These are phyloP conservation scores for Colletotrichum spaethianum DNA, from an alignment of 2,329 filamentous ascomycete species.

Conservation along the genomic window DNA sequence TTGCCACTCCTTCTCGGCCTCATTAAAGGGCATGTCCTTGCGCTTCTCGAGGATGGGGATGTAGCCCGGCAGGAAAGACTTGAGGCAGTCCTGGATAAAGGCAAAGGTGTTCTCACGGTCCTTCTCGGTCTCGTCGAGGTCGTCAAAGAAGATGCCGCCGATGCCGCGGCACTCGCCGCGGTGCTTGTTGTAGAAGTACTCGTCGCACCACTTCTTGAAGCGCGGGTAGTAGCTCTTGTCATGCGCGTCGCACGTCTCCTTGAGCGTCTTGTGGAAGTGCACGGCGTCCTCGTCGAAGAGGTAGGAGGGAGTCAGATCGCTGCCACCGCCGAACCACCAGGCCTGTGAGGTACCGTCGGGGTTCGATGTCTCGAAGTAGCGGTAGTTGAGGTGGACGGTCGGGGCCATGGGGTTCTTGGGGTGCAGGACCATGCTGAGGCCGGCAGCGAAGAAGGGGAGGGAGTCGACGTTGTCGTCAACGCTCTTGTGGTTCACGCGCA, in stretches of 20 bases:
- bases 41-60: constrained; percentile 88
- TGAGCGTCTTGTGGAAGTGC: constrained; percentile 95
- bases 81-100: constrained; percentile 88
- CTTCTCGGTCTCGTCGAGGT: constrained; percentile 88
- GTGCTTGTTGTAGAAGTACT: constrained; percentile 97
- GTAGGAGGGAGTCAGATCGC: constrained; percentile 92
- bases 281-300: constrained; percentile 97
- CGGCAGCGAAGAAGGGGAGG: constrained; percentile 95
- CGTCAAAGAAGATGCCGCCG: constrained; percentile 99
- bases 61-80: constrained; percentile 91
- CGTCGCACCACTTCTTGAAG: constrained; percentile 99
- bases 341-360: constrained; percentile 84
- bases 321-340: constrained; percentile 99
- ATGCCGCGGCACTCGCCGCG: constrained; percentile 88
- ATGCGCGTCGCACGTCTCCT: constrained; percentile 93
- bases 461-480: constrained; percentile 83
- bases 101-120: constrained; percentile 92
- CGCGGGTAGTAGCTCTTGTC: constrained; percentile 91
- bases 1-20: constrained; percentile 94
- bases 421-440: constrained; percentile 92
- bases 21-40: constrained; percentile 92
- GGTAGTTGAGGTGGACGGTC: constrained; percentile 97
- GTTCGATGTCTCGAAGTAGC: constrained; percentile 97
- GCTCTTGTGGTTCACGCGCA: constrained; percentile 95
- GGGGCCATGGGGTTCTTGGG: constrained; percentile 97